phyloP scores from a whole-genome alignment of 192 early-diverging fungal species.

The Coemansia sp. region DNA sequence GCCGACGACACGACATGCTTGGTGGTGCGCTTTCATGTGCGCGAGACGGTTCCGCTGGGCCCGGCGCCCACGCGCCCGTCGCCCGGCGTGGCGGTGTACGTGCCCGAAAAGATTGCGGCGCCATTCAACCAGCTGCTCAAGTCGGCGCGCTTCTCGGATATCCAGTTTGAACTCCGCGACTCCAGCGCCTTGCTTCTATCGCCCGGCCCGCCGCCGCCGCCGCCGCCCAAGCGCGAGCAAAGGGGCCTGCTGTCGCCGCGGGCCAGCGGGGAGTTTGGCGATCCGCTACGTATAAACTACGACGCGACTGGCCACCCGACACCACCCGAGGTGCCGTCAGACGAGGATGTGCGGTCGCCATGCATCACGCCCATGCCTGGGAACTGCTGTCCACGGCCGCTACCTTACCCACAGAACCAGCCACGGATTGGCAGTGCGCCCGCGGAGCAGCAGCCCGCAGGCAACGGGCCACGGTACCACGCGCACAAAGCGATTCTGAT shows the following conservation, averaged over 20 bases:
- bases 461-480: constrained; percentile 31
- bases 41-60: constrained; percentile 29
- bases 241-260: too few species aligned
- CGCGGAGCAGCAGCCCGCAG: not conserved
- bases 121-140: constrained; percentile 44
- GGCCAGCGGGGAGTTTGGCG: too few species aligned
- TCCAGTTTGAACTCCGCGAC: constrained; percentile 43
- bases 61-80: constrained; percentile 25
- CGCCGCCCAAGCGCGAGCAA: not conserved
- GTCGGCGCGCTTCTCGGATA: constrained; percentile 44
- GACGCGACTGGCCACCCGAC: constrained; percentile 9
- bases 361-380: constrained; percentile 44
- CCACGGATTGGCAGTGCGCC: constrained; percentile 12
- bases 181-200: constrained; percentile 33
- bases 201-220: constrained; percentile 21
- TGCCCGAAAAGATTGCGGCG: constrained; percentile 40
- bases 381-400: constrained; percentile 21
- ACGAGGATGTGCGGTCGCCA: constrained; percentile 3
- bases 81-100: constrained; percentile 34
- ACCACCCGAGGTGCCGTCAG: constrained; percentile 5
- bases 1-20: constrained; percentile 36
- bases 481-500: constrained; percentile 52
- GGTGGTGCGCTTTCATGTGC: constrained; percentile 41
- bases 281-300: constrained; percentile 24
- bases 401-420: constrained; percentile 23